Evolutionary conservation across 441 rosid species (phyloP), one percentile per base, ranked within the genome.

Genomic region (Populus hybrid): DNA sequence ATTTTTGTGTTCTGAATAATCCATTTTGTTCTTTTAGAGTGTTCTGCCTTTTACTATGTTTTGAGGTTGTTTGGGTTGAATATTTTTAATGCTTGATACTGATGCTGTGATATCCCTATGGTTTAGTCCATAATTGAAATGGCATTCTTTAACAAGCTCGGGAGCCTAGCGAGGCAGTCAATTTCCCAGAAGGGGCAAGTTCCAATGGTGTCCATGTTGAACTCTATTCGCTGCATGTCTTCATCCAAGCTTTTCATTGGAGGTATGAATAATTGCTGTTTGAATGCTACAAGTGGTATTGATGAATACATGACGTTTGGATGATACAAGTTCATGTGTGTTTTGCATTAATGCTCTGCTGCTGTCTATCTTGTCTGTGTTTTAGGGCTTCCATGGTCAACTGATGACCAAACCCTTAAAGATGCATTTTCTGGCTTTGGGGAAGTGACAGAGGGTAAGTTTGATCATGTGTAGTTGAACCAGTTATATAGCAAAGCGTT

Each of bases 401-500:
- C 94, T 8, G 91, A 92, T 81, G 95, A 92, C 64, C 72, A 74
- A 10, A 69, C 89, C 4, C 91, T 92, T 7, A 90, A 57, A 83
- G 93, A 94, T 36, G 98, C 98, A 2, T 94, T 94, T 80, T 71
- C 93, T 18, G 28, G 84, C 71, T 94, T 82, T 14, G 98, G 95
- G 69, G 97, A 94, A 30, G 95, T 94, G 1, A n/a, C 70, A 36
- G 91, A 82, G 46, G 97, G 97, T 94, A 84, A 79, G 85, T 79
- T 77, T 76, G 50, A 7, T 11, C 3, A 30, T 10, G 2, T 14
- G 10, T 53, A 11, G 28, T 10, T 9, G 23, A 61, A 61, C 21
- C 11, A 21, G 6, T 21, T 71, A 64, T 34, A 24, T 59, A 5
- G 46, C 10, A 6, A 21, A 26, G 3, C 7, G 53, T 70, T 3